Conservation (phyloP, 1,284 basidiomycete species). For the Leccinum griseonigrum region DNA sequence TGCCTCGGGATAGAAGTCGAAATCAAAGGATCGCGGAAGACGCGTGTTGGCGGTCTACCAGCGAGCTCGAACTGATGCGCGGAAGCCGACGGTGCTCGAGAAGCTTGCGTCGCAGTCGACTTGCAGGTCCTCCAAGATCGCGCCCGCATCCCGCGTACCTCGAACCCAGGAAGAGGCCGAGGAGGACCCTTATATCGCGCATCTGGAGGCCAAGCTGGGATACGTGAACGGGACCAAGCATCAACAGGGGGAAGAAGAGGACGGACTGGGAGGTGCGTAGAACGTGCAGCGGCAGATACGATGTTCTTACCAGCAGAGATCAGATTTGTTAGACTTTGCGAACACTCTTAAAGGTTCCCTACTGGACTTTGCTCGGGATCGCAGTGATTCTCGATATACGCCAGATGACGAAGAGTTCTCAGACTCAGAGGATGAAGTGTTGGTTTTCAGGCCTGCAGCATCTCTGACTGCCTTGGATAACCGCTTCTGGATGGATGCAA, state of each 20-base stretch:
- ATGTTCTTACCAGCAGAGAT: background rate
- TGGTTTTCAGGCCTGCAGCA: constrained; percentile 39
- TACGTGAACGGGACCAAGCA: constrained; percentile 26
- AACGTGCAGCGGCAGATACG: background rate
- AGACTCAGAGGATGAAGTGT: constrained; percentile 22
- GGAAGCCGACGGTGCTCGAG: constrained; percentile 32
- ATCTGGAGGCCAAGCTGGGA: constrained; percentile 64
- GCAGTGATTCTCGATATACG: background rate
- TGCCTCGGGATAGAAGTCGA: background rate
- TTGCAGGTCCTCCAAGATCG: constrained; percentile 10
- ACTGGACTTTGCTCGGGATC: background rate
- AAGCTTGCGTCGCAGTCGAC: constrained; percentile 30
- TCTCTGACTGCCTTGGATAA: constrained; percentile 67
- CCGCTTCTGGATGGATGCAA: constrained; percentile 63
- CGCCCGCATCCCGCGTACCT: constrained; percentile 18
- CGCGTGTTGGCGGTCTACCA: background rate
- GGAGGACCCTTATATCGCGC: constrained; percentile 77
- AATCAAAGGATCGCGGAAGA: background rate
- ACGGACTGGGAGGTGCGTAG: constrained; percentile 47
- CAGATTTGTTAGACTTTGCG: constrained; percentile 56
- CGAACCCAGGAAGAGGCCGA: constrained; percentile 48
- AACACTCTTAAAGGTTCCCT: constrained; percentile 25
- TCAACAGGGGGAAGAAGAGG: constrained; percentile 49
- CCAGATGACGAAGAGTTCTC: constrained; percentile 25
- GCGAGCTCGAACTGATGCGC: background rate